Conservation (phyloP, 176 grass and related monocot species). For the sorghum (Sorghum bicolor) region Sorghum_bicolor_NCBIv3 NC_012873.2:58045001-58045500, state of each 20-base stretch:
- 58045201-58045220: slow-evolving; percentile 39
- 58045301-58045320: slow-evolving; percentile 18
- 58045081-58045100: slow-evolving; percentile 62
- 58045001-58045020: slow-evolving; percentile 60
- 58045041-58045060: slow-evolving; percentile 76
- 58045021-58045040: slow-evolving; percentile 61
- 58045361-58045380: slow-evolving; percentile 6
- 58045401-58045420: background rate
- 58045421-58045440: too few relatives aligned
- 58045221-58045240: slow-evolving; percentile 44
- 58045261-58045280: slow-evolving; percentile 32
- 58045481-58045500: too few relatives aligned
- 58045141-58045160: slow-evolving; percentile 33
- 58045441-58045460: too few relatives aligned
- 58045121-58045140: slow-evolving; percentile 29
- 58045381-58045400: slow-evolving; percentile 6
- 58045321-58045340: background rate
- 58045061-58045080: slow-evolving; percentile 63
- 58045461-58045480: too few relatives aligned
- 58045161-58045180: slow-evolving; percentile 34
- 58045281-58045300: slow-evolving; percentile 23
- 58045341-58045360: background rate
- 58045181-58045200: slow-evolving; percentile 13
- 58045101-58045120: slow-evolving; percentile 59
- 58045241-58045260: slow-evolving; percentile 35